These are phyloP conservation scores for Blastobotrys apis DNA, from an alignment of 1,139 yeast genomes.

Conservation along the genomic window DNA sequence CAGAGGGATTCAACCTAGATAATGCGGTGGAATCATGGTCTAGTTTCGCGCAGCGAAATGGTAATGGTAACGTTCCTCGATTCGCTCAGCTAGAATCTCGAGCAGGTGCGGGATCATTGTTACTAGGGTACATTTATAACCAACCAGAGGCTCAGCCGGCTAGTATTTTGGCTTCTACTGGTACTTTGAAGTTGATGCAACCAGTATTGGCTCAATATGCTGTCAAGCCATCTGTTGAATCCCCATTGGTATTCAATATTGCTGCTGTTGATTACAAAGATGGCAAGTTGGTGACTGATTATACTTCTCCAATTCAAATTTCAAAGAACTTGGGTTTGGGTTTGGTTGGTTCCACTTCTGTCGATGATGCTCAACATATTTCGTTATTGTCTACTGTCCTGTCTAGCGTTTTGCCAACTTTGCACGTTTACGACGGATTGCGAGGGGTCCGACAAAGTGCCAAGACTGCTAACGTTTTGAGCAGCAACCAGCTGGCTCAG, in stretches of 20 bases:
- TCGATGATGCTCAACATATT: constrained; percentile 50
- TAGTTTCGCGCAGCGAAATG: constrained; percentile 45
- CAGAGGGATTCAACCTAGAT: constrained; percentile 59
- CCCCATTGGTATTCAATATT: constrained; percentile 58
- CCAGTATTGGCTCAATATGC: constrained; percentile 46
- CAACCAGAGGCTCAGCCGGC: constrained; percentile 26
- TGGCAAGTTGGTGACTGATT: constrained; percentile 59
- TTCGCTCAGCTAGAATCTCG: constrained; percentile 66
- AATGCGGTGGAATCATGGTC: constrained; percentile 59
- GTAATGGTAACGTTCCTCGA: constrained; percentile 54
- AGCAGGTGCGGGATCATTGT: constrained; percentile 76
- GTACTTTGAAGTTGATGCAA: constrained; percentile 64
- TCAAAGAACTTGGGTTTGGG: constrained; percentile 66
- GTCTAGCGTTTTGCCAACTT: constrained; percentile 57
- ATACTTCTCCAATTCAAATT: constrained; percentile 55
- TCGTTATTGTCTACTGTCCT: constrained; percentile 63
- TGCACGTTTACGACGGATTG: constrained; percentile 78
- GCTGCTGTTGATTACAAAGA: constrained; percentile 70
- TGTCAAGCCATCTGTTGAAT: constrained; percentile 27
- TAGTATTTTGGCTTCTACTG: constrained; percentile 59
- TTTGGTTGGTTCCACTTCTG: constrained; percentile 62
- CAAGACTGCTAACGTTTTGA: constrained; percentile 45
- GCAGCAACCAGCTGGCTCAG: constrained; percentile 44
- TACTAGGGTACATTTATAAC: constrained; percentile 64
- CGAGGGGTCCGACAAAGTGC: constrained; percentile 54